Conservation (phyloP, 2,329 filamentous ascomycete genomes). For the Penicillium crustosum region DNA sequence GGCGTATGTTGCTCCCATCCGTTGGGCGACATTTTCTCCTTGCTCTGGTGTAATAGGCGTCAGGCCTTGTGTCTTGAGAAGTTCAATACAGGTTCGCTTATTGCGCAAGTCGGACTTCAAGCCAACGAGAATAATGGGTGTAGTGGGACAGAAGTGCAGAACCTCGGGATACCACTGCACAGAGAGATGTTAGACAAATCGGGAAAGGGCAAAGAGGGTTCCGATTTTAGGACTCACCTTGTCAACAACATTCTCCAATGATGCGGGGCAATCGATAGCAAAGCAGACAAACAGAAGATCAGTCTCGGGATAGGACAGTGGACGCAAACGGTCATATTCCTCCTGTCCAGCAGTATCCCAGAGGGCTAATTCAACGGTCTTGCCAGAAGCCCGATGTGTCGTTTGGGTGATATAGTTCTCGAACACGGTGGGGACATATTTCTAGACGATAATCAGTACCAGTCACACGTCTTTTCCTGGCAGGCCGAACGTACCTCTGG, state of each 20-base stretch:
- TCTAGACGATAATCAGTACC: slow-evolving; percentile 55
- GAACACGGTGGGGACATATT: slow-evolving; percentile 99
- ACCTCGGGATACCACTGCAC: slow-evolving; percentile 98
- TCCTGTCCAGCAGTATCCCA: slow-evolving; percentile 99
- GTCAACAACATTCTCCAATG: slow-evolving; percentile 96
- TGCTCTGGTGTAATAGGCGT: slow-evolving; percentile 93
- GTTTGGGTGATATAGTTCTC: slow-evolving; percentile 99
- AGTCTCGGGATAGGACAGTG: slow-evolving; percentile 95
- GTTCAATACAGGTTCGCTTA: slow-evolving; percentile 96
- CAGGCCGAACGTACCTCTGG: slow-evolving; percentile 71
- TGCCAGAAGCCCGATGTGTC: slow-evolving; percentile 80
- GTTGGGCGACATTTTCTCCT: slow-evolving; percentile 79
- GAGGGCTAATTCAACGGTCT: slow-evolving; percentile 91
- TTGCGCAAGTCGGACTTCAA: slow-evolving; percentile 95
- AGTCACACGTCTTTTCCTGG: background rate
- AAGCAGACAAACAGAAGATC: slow-evolving; percentile 99
- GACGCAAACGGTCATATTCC: slow-evolving; percentile 94
- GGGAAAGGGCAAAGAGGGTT: no score
- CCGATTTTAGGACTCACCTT: slow-evolving; percentile 64
- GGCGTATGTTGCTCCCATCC: slow-evolving; percentile 95
- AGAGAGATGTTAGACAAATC: slow-evolving; percentile 11
- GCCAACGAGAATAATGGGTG: slow-evolving; percentile 89
- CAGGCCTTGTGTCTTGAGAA: slow-evolving; percentile 95
- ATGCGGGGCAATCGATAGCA: slow-evolving; percentile 97
- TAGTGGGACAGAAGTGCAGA: slow-evolving; percentile 97